Percentiles rank a stretch among this genome's conserved stretches.
Evolutionary conservation across 176 grass and related monocot genomes (phyloP).

Genomic region (Paspalum notatum): DNA sequence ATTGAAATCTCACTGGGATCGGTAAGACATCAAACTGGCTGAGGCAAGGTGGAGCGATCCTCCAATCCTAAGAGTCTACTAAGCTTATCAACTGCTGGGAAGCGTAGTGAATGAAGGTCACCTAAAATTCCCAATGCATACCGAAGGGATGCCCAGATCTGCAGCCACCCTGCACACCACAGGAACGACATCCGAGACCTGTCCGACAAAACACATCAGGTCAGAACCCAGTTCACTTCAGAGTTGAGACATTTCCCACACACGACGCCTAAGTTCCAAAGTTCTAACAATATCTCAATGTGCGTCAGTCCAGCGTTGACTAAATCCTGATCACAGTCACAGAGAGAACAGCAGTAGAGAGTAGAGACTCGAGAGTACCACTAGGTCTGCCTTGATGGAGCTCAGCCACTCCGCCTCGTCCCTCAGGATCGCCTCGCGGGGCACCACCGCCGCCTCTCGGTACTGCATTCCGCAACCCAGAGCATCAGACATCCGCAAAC

Average conservation of each 20-base stretch:
- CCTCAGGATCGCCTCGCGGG: slow-evolving; percentile 77
- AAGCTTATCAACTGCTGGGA: not conserved
- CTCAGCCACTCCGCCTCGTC: slow-evolving; percentile 82
- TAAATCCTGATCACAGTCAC: not conserved
- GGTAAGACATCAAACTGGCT: not conserved
- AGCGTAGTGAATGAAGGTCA: slow-evolving; percentile 6
- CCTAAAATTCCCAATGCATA: slow-evolving; percentile 94
- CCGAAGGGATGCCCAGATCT: slow-evolving; percentile 60
- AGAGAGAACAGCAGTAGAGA: not conserved
- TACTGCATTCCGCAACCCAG: slow-evolving; percentile 58
- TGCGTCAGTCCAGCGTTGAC: not conserved
- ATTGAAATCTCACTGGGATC: not conserved
- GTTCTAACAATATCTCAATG: not conserved
- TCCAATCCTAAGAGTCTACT: not conserved
- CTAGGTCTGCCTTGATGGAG: slow-evolving; percentile 78
- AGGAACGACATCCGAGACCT: slow-evolving; percentile 92
- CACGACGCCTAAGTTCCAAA: not conserved
- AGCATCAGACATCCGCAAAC: not conserved
- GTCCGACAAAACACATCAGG: not conserved
- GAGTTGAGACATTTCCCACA: not conserved
- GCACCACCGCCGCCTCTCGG: slow-evolving; percentile 81
- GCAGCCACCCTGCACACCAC: slow-evolving; percentile 77
- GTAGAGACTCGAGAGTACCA: slow-evolving; percentile 44
- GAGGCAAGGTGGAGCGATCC: not conserved
- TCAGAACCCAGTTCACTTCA: not conserved